Evolutionary conservation across 192 early-diverging fungal genomes (phyloP).

Genomic region (Backusella tarrabulga): DNA sequence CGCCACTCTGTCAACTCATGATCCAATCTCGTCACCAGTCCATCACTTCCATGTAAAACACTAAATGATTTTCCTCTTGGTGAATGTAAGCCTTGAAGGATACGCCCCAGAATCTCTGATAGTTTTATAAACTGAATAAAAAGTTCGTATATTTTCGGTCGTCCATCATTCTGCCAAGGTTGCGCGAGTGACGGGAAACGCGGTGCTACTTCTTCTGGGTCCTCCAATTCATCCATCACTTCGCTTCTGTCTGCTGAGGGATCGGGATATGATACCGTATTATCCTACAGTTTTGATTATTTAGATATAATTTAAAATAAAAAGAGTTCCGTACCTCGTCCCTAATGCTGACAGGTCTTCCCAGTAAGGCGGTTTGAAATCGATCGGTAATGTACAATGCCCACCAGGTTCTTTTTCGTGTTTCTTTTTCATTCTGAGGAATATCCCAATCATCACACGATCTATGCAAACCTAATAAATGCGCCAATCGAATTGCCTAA

Average conservation of each 20-base stretch:
- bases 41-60: constrained; percentile 18
- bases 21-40: constrained; percentile 17
- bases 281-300: constrained; percentile 4
- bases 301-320: background rate
- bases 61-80: constrained; percentile 23
- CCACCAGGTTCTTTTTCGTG: constrained; percentile 8
- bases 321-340: background rate
- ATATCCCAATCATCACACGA: constrained; percentile 14
- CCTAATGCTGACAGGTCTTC: background rate
- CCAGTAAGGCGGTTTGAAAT: background rate
- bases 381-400: constrained; percentile 6
- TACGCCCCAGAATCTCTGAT: constrained; percentile 25
- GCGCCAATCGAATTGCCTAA: constrained; percentile 4
- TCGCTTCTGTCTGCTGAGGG: constrained; percentile 10
- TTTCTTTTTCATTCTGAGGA: constrained; percentile 3
- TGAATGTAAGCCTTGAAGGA: constrained; percentile 19
- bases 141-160: constrained; percentile 12
- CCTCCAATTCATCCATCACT: constrained; percentile 12
- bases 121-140: constrained; percentile 27
- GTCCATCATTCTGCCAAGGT: background rate
- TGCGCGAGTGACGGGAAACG: constrained; percentile 11
- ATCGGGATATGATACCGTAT: constrained; percentile 13
- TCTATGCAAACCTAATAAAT: constrained; percentile 1
- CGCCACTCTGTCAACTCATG: constrained; percentile 27
- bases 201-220: background rate